Evolutionary conservation across 139 green algal species (phyloP), one percentile per base, ranked within the genome.

Genomic region (Axilococcus clingmanii): DNA sequence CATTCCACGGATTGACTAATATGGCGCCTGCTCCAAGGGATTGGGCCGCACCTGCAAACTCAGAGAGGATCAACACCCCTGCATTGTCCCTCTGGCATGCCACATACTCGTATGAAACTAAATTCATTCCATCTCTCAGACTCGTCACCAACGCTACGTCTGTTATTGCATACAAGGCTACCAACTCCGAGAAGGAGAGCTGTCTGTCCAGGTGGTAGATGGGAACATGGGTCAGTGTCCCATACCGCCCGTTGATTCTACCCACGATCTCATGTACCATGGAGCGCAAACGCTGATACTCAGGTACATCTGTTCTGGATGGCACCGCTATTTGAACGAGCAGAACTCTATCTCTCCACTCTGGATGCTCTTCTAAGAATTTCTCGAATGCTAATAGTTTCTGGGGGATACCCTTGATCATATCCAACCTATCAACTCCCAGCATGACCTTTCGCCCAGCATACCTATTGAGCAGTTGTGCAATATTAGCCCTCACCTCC

Each of bases 341-440:
- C 30, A 94, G 67, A 51, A 95, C 82, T 72, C 93, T 92, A 66
- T 96, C 86, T 1, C 86, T 55, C 89, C 91, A 99, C 59, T 96
- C 76, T 0, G 82, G 78, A 56, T 96, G 78, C 73, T 98, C 90
- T 57, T 95, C 84, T 42, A 97, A 70, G 45, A 96, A 96, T 81
- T 97, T 97, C 71, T 98, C 93, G 77, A 94, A 97, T 12, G 90
- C 92, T 33, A 99, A 81, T 56, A 99, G 83, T 78, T 99, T 99
- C 71, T 97, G 91, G 0, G 92, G 92, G 40, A 99, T 99, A 69
- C 93, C 93, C 71, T 98, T 99, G 65, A 99, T 95, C 87, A 97
- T 97, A 80, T 99, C 92, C 47, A 99, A 71, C 23, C 92, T 74
- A 71, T 99, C 92, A 42, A 99, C 92, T 2, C 92, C 92, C 42